Conservation (phyloP, 2,329 filamentous ascomycete species). For the Ceratocystis diversiconidia region DNA sequence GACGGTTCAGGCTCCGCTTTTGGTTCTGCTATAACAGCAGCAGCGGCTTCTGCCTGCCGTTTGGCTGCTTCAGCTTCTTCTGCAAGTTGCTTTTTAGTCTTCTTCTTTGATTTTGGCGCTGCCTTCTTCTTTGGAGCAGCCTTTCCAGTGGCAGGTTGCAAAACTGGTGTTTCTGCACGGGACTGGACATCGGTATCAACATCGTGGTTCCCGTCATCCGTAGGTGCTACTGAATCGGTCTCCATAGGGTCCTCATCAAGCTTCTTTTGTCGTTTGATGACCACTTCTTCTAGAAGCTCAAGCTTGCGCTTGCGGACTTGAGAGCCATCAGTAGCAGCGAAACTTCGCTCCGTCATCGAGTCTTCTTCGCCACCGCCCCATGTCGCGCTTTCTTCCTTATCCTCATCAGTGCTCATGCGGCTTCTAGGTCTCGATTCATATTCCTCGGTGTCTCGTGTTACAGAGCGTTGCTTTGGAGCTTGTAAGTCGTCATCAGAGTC, state of each 20-base stretch:
- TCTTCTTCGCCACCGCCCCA: slow-evolving; percentile 45
- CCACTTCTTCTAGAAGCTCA: slow-evolving; percentile 32
- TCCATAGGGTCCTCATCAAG: slow-evolving; percentile 65
- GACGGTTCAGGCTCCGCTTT: slow-evolving; percentile 26
- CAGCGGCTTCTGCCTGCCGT: slow-evolving; percentile 22
- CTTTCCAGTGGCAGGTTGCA: slow-evolving; percentile 27
- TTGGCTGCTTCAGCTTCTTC: slow-evolving; percentile 52
- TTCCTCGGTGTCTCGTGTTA: slow-evolving; percentile 68
- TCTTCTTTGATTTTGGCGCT: slow-evolving; percentile 49
- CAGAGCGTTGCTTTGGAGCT: slow-evolving; percentile 35
- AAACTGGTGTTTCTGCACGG: slow-evolving; percentile 34
- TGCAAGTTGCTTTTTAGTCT: slow-evolving; percentile 61
- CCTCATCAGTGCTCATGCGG: slow-evolving; percentile 51
- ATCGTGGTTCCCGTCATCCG: slow-evolving; percentile 26
- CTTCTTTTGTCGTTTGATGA: slow-evolving; percentile 69
- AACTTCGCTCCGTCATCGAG: slow-evolving; percentile 59
- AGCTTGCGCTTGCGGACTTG: slow-evolving; percentile 60
- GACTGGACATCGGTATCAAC: slow-evolving; percentile 35
- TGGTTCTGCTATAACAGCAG: slow-evolving; percentile 18
- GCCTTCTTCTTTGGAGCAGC: slow-evolving; percentile 40
- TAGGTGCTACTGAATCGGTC: slow-evolving; percentile 41
- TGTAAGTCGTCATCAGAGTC: slow-evolving; percentile 75
- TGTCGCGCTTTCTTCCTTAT: slow-evolving; percentile 36
- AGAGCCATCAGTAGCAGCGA: slow-evolving; percentile 41
- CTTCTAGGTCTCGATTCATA: slow-evolving; percentile 70